Percentiles rank a stretch among this genome's conserved stretches.
phyloP scores from a whole-genome alignment of 176 grass and related monocot genomes.

The Metroxylon sagu region DNA sequence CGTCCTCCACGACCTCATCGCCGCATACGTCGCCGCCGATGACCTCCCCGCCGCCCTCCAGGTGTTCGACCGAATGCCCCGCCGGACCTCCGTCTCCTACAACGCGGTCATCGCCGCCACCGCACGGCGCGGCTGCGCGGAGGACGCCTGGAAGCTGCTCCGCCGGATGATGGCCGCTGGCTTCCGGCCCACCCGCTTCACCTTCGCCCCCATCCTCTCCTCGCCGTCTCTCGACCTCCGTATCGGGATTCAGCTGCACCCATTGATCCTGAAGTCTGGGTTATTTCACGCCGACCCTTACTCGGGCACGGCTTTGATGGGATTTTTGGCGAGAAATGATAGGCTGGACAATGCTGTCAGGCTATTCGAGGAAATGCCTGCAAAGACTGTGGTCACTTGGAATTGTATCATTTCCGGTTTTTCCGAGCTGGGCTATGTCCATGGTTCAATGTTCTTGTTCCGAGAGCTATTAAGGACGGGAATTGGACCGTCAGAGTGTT shows the following conservation, averaged over 20 bases:
- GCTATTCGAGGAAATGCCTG: slow-evolving; percentile 59
- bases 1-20: background rate
- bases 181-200: slow-evolving; percentile 47
- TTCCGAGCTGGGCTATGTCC: slow-evolving; percentile 16
- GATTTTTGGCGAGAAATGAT: slow-evolving; percentile 23
- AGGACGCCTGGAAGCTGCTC: slow-evolving; percentile 40
- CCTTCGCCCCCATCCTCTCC: slow-evolving; percentile 61
- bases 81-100: slow-evolving; percentile 19
- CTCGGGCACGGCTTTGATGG: slow-evolving; percentile 43
- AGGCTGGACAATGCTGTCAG: slow-evolving; percentile 30
- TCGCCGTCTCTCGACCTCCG: slow-evolving; percentile 9
- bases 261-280: slow-evolving; percentile 47
- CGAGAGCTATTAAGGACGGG: slow-evolving; percentile 40
- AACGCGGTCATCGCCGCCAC: slow-evolving; percentile 53
- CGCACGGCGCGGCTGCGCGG: slow-evolving; percentile 22
- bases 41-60: background rate
- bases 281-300: slow-evolving; percentile 44
- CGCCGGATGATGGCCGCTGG: slow-evolving; percentile 38
- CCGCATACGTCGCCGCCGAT: slow-evolving; percentile 5
- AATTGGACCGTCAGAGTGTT: slow-evolving; percentile 35
- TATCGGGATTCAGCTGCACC: slow-evolving; percentile 41
- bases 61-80: slow-evolving; percentile 40
- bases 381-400: slow-evolving; percentile 56
- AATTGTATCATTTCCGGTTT: slow-evolving; percentile 49
- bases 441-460: slow-evolving; percentile 37